Conservation (phyloP, 1,284 basidiomycete genomes). For the Boletus albobrunnescens region DNA sequence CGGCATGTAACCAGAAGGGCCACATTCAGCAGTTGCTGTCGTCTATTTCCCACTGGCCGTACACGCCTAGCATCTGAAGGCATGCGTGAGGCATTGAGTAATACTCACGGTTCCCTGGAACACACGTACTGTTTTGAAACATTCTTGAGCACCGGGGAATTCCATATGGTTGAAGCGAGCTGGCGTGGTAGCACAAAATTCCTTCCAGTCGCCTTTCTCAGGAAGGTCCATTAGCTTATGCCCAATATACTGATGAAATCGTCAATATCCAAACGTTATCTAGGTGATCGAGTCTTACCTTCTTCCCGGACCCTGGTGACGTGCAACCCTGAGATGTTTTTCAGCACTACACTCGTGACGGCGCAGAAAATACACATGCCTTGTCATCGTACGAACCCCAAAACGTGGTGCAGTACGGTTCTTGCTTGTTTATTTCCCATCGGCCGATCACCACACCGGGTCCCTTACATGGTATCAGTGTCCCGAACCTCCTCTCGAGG, state of each 20-base stretch:
- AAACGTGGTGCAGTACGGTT: constrained; percentile 23
- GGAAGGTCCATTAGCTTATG: constrained; percentile 27
- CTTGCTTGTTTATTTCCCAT: constrained; percentile 21
- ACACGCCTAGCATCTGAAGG: constrained; percentile 17
- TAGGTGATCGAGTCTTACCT: constrained; percentile 3
- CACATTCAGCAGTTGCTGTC: constrained; percentile 18
- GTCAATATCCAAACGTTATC: not conserved
- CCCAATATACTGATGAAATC: constrained; percentile 13
- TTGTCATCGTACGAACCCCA: constrained; percentile 24
- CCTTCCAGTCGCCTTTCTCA: constrained; percentile 16
- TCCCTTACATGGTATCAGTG: constrained; percentile 15
- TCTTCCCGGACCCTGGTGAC: constrained; percentile 25
- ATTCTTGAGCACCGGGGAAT: constrained; percentile 23
- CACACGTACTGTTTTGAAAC: constrained; percentile 17
- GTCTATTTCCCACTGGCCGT: constrained; percentile 29
- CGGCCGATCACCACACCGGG: constrained; percentile 18
- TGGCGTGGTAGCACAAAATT: constrained; percentile 31
- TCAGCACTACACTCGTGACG: constrained; percentile 1
- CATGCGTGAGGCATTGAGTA: not conserved
- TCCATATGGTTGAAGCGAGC: constrained; percentile 10
- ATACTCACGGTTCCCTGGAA: not conserved
- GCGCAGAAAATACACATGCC: too few relatives aligned
- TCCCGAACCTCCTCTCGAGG: too few relatives aligned
- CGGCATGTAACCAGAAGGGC: too few relatives aligned
- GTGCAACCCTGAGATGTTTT: constrained; percentile 22